A percentile compares a stretch with the other conserved stretches of the same genome.
Evolutionary conservation across 148 eudicot species (phyloP).

Genomic region (Fagopyrum homotropicum): DNA sequence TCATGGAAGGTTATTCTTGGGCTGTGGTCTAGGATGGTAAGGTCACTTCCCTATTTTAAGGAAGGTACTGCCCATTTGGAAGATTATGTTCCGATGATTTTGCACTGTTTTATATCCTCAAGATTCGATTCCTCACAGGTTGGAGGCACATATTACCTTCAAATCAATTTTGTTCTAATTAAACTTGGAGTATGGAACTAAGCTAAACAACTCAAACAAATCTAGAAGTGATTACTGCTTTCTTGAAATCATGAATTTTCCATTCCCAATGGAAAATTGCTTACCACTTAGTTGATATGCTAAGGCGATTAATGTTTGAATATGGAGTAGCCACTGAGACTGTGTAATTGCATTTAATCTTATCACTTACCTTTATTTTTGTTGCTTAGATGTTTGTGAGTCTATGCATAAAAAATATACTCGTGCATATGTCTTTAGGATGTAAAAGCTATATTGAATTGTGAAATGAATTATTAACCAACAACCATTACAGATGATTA

Average conservation of each 20-base stretch:
- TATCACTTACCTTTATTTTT: background rate
- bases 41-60: slow-evolving; percentile 68
- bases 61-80: slow-evolving; percentile 54
- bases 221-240: too few relatives aligned
- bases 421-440: background rate
- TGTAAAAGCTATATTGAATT: too few relatives aligned
- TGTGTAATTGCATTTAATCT: background rate
- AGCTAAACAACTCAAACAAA: too few relatives aligned
- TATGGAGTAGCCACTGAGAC: background rate
- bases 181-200: background rate
- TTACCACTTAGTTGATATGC: too few relatives aligned
- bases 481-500: too few relatives aligned
- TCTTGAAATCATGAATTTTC: too few relatives aligned
- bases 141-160: background rate
- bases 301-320: background rate
- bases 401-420: background rate
- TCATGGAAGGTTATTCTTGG: slow-evolving; percentile 83
- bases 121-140: slow-evolving; percentile 83
- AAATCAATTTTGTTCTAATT: slow-evolving; percentile 1
- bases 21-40: slow-evolving; percentile 85
- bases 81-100: slow-evolving; percentile 79
- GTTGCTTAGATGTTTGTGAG: background rate
- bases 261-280: too few relatives aligned
- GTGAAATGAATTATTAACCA: too few relatives aligned
- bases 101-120: slow-evolving; percentile 83